Base-by-base conservation (phyloP, 148 eudicot genomes). In the Selenicereus undatus region DNA sequence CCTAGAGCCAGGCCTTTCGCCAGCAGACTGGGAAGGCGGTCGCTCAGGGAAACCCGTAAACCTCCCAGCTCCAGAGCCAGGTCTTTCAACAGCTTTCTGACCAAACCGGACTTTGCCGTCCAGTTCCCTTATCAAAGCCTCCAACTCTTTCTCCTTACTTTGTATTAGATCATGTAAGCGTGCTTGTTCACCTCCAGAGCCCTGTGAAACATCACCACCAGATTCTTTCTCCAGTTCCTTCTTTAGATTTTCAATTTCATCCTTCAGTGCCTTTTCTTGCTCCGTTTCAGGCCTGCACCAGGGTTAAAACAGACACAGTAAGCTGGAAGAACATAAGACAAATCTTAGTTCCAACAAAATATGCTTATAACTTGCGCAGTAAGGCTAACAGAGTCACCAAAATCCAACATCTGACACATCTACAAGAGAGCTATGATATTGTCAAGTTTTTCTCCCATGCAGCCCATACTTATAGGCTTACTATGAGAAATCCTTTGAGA, bases 91-190 rank as follows among this genome's bases (percentile, higher is more conserved):
- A 45, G 86, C 73, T 87, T 84, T 93, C 86, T 86, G 93, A 78
- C 87, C 86, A 83, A 92, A 91, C 26, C 97, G 93, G 56, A 91
- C 88, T 86, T 91, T 93, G 81, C 90, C 97, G 84, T 95, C 97
- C 58, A 95, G 84, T 48, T 95, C 97, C 60, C 88, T 86, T 62
- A 64, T 83, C 76, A 95, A 85, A 75, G 78, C 32, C 80, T 92
- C 97, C 89, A 95, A 85, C 3, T 93, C 93, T 77, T 20, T 87
- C 85, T 95, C 91, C 83, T 83, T 91, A 75, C 58, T 22, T 62
- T 60, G 81, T 73, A 95, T 83, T 58, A 79, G 80, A 83, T 85
- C 88, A 27, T n/a, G 86, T 30, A 91, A 66, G 73, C 73, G 84
- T 42, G 75, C 68, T 80, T 91, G 78, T 64, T 89, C 93, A 77